Evolutionary conservation across 2,329 filamentous ascomycete species (phyloP), one percentile per base, ranked within the genome.

Genomic region (Colletotrichum zoysiae): DNA sequence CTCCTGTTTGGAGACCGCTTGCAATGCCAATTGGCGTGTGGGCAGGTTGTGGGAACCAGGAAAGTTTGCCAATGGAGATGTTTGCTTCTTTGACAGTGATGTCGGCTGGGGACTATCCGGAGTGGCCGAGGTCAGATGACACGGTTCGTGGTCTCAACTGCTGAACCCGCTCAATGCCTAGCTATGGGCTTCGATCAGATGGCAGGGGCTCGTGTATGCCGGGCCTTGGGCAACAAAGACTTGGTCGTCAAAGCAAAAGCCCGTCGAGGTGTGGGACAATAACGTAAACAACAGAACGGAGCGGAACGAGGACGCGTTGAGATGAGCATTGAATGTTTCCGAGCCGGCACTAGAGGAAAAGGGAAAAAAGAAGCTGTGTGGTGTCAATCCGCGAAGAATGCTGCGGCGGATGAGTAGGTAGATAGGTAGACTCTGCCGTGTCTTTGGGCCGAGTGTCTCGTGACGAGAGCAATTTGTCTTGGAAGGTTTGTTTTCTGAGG

Each of bases 271-370:
- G 57, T 38, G 12, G 40, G 55, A 64, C 65, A 71, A 63, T 35
- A 69, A 71, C 59, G 65, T 53, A 69, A 69, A 58, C 65, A 55
- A 66, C 65, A 71, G 55, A 71, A 62, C 70, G 61, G 58, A 61
- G 67, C 67, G 67, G 67, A 66, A 73, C 70, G 70, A 51, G 53
- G 65, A 30, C 55, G 69, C 70, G 66, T 70, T 73, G 67, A 65
- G 70, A 70, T 71, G 70, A 71, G 70, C 70, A 73, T 73, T 66
- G 70, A 66, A 73, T 71, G 70, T 71, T 73, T 73, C 57, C 70
- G 57, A 69, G 55, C 23, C 33, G 57, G 48, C 26, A 60, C 53
- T 59, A 64, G 26, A 56, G 23, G 33, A 44, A 48, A 46, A 1
- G 12, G 16, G 8, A 42, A 20, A 9, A n/a, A 48, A 23, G n/a